Evolutionary conservation across 2,329 filamentous ascomycete genomes (phyloP).

Genomic region (Pleurostoma richardsiae): DNA sequence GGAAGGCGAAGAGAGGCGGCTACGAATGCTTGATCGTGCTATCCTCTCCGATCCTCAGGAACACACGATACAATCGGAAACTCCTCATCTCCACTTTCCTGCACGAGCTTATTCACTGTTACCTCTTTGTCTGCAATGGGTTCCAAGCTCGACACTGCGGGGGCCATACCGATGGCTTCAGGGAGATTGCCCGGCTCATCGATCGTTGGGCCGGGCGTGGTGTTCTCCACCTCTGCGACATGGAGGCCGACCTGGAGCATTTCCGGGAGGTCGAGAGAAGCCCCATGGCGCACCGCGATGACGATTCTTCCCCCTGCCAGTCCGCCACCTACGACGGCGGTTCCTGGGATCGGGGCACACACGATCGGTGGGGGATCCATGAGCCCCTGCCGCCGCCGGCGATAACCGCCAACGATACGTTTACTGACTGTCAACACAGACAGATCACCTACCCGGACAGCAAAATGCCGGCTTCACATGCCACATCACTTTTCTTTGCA

Average conservation of each 20-base stretch:
- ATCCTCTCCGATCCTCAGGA: slow-evolving; percentile 52
- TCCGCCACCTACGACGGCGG: neutral
- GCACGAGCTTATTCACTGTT: slow-evolving; percentile 64
- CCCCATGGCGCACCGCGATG: neutral
- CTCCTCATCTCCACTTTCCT: slow-evolving; percentile 61
- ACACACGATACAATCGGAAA: slow-evolving; percentile 51
- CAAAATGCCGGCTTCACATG: no score
- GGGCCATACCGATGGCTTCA: slow-evolving; percentile 57
- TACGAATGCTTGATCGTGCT: slow-evolving; percentile 60
- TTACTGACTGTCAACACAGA: neutral
- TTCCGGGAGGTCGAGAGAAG: slow-evolving; percentile 32
- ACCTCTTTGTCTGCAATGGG: slow-evolving; percentile 58
- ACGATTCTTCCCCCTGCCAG: neutral
- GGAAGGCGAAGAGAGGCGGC: slow-evolving; percentile 40
- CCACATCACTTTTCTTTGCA: no score
- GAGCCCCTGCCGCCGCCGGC: neutral
- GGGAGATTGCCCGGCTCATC: slow-evolving; percentile 52
- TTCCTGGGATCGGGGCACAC: neutral
- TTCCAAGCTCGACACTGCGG: slow-evolving; percentile 49
- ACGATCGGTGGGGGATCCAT: neutral
- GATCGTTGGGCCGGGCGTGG: slow-evolving; percentile 56
- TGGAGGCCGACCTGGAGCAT: slow-evolving; percentile 56
- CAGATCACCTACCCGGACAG: no score
- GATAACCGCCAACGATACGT: neutral
- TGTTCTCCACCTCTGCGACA: slow-evolving; percentile 49